A percentile compares a stretch with the other conserved stretches of the same genome.
Evolutionary conservation across 2,329 filamentous ascomycete genomes (phyloP).

Genomic region (Cladosporium sp.): DNA sequence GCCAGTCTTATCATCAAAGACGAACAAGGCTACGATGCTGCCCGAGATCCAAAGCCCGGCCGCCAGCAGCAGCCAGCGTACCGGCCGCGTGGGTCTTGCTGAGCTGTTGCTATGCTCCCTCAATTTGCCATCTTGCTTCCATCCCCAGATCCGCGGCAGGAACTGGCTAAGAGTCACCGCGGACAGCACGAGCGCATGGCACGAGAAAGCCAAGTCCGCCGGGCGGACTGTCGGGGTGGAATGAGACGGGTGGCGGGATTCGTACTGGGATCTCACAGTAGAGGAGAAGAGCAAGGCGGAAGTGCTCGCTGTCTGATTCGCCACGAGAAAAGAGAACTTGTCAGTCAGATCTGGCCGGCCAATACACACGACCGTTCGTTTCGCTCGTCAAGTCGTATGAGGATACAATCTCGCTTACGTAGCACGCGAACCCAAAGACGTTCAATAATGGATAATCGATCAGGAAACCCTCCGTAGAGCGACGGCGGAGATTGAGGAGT

Average conservation of each 20-base stretch:
- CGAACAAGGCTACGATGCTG: neutral
- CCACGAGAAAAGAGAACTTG: neutral
- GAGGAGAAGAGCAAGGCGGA: neutral
- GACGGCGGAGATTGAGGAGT: constrained; percentile 72
- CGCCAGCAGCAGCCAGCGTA: neutral
- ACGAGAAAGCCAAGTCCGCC: constrained; percentile 87
- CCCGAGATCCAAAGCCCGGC: neutral
- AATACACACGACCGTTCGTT: no score
- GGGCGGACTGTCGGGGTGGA: constrained; percentile 79
- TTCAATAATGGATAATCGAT: constrained; percentile 88
- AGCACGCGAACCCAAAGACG: constrained; percentile 68
- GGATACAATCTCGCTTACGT: constrained; percentile 47
- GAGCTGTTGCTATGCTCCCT: neutral
- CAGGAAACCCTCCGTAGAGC: constrained; percentile 77
- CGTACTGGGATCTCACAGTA: neutral
- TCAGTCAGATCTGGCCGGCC: neutral
- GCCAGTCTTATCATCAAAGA: neutral
- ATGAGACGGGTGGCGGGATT: constrained; percentile 37
- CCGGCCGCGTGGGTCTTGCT: neutral
- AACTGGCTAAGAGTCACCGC: constrained; percentile 76
- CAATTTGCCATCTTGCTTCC: constrained; percentile 41
- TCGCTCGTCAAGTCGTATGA: no score
- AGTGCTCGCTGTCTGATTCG: neutral
- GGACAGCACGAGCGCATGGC: constrained; percentile 74
- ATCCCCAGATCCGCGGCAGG: constrained; percentile 70